phyloP scores from a whole-genome alignment of 257 asterid genomes.

The Salvia miltiorrhiza region DNA sequence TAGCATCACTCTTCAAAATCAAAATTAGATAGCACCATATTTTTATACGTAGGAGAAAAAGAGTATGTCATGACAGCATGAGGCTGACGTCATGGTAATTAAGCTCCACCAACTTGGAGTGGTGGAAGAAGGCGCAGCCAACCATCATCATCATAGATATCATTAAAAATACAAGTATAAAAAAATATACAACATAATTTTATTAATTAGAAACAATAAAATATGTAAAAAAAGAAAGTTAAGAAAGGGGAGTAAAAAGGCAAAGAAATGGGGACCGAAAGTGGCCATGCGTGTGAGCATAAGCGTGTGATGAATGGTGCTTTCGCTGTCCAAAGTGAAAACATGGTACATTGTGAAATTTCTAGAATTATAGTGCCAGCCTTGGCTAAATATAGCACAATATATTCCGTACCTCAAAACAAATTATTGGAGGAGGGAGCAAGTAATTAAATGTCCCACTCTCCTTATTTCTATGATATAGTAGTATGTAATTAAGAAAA shows the following conservation, averaged over 20 bases:
- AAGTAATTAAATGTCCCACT: no score
- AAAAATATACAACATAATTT: not conserved
- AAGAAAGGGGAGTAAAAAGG: conserved; percentile 4
- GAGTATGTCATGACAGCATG: conserved; percentile 58
- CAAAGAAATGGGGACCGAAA: conserved; percentile 46
- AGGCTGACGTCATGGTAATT: conserved; percentile 47
- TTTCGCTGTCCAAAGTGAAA: conserved; percentile 13
- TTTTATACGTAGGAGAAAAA: not conserved
- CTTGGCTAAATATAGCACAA: not conserved
- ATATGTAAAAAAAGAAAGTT: not conserved
- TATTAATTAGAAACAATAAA: not conserved
- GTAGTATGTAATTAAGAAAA: no score
- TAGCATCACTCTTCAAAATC: no score
- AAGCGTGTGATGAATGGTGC: conserved; percentile 25
- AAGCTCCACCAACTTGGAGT: conserved; percentile 23
- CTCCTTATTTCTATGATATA: no score
- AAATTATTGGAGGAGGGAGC: no score
- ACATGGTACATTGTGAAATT: not conserved
- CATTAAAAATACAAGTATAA: not conserved
- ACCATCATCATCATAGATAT: conserved; percentile 34
- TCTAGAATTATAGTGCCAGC: not conserved
- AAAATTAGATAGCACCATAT: not conserved
- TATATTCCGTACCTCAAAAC: no score
- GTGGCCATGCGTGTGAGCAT: conserved; percentile 62
- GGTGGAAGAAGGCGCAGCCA: conserved; percentile 43